A percentile compares a stretch with the other conserved stretches of the same genome.
Evolutionary conservation across 2,329 filamentous ascomycete species (phyloP).

Genomic region (Alternaria sp.): DNA sequence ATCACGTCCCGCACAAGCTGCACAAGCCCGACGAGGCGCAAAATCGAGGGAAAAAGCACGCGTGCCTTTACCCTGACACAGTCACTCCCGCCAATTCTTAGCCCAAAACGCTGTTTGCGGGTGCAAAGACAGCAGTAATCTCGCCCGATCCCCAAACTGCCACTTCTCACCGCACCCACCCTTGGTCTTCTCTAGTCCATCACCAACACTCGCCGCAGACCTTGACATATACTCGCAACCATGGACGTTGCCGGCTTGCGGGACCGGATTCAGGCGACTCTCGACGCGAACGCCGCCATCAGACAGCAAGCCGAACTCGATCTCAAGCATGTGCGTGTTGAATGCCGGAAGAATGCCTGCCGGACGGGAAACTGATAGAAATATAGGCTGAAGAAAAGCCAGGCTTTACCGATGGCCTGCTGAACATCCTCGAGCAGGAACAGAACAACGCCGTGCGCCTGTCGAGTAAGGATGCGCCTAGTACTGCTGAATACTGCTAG

Average conservation of each 20-base stretch:
- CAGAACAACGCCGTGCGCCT: slow-evolving; percentile 84
- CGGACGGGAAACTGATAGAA: slow-evolving; percentile 37
- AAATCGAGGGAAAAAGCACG: slow-evolving; percentile 25
- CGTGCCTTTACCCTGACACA: slow-evolving; percentile 22
- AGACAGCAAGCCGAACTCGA: slow-evolving; percentile 80
- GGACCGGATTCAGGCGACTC: slow-evolving; percentile 78
- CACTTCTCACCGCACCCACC: slow-evolving; percentile 31
- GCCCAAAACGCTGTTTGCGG: slow-evolving; percentile 25
- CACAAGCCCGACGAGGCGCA: slow-evolving; percentile 40
- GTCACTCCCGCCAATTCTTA: slow-evolving; percentile 23
- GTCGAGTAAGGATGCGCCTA: slow-evolving; percentile 70
- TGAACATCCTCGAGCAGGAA: slow-evolving; percentile 90
- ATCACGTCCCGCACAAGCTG: slow-evolving; percentile 37
- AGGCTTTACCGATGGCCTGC: slow-evolving; percentile 87
- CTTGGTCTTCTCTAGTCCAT: slow-evolving; percentile 15
- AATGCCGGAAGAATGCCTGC: slow-evolving; percentile 16
- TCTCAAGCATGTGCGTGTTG: slow-evolving; percentile 75
- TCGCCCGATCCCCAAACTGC: slow-evolving; percentile 31
- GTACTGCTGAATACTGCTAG: background rate
- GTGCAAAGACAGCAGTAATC: slow-evolving; percentile 24
- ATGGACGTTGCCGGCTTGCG: slow-evolving; percentile 81
- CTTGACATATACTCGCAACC: slow-evolving; percentile 40
- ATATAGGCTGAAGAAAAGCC: slow-evolving; percentile 84
- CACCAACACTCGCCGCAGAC: slow-evolving; percentile 23
- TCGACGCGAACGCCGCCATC: slow-evolving; percentile 76